These are phyloP conservation scores for Fusarium humuli DNA, from an alignment of 2,329 filamentous ascomycete species.

Conservation along the genomic window DNA sequence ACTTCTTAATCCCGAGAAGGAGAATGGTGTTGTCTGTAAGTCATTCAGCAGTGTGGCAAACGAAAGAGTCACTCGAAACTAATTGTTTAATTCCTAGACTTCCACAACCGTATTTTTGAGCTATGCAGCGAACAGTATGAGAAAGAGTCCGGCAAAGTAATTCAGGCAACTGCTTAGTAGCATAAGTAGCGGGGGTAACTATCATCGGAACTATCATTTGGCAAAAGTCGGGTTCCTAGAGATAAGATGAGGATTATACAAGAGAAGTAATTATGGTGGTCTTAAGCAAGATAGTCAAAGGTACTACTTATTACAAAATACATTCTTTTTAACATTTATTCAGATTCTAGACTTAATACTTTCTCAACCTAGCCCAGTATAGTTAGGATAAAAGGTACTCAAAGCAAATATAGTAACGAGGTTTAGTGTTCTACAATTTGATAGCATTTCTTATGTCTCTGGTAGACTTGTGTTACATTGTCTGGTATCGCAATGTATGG, in stretches of 20 bases:
- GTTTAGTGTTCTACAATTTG: neutral
- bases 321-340: neutral
- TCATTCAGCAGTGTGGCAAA: neutral
- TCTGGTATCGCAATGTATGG: neutral
- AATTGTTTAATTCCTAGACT: constrained; percentile 14
- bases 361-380: too few species aligned
- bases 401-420: neutral
- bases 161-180: neutral
- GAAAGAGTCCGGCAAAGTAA: neutral
- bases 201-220: neutral
- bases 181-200: neutral
- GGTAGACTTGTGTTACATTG: neutral
- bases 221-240: too few species aligned
- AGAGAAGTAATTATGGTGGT: neutral
- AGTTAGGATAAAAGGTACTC: neutral
- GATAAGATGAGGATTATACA: neutral
- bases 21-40: constrained; percentile 60
- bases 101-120: constrained; percentile 28
- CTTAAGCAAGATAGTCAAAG: neutral
- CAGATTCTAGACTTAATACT: neutral
- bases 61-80: neutral
- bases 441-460: neutral
- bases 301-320: neutral
- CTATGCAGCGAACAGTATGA: constrained; percentile 26
- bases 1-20: constrained; percentile 66